Base-by-base conservation (phyloP, 768 basidiomycete genomes). In the Rubroboletus pulcherrimus region DNA sequence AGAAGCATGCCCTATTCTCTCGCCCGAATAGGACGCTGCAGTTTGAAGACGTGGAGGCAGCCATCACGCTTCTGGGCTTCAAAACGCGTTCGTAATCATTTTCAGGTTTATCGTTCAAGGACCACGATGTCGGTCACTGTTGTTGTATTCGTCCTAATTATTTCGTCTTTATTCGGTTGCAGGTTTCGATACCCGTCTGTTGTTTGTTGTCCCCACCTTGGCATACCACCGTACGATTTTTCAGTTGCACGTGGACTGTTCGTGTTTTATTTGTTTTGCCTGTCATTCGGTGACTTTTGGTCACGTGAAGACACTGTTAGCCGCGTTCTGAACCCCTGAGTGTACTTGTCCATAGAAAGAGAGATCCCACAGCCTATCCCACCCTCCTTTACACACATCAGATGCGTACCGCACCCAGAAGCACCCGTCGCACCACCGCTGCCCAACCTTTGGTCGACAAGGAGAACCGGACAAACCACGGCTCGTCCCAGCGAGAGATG, bases 61-160 rank as follows among this genome's bases (percentile, higher is more conserved):
- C 73, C 26, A 69, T 74, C 57, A 68, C 69, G 1, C 71, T 74
- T 9, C 60, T 74, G 34, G 73, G 63, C 34, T 75, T 74, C 59
- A 72, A 66, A 55, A 60, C 51, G 39, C 38, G 59, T 11, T 63
- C 44, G 44, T 65, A 48, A 57, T 26, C 5, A 29, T 40, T 19
- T 31, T 38, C 35, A 9, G n/a, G 37, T 12, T 45, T 41, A 21
- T 45, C 38, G 8, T 38, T 43, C 39, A 31, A 48, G 42, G 46
- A 50, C 29, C 30, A 47, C 8, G 34, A n/a, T 9, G 19, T 49
- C 26, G 24, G 21, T 44, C 30, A 39, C 17, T 53, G 56, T 53
- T 58, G 53, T 62, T 57, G 57, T 61, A 62, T 61, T 56, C 49
- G 30, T 49, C 37, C 29, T 60, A 62, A 48, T 71, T 72, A 72